A percentile compares a stretch with the other conserved stretches of the same genome.
phyloP scores from a whole-genome alignment of 495 filamentous ascomycete genomes.

The Glarea lozoyensis region DNA sequence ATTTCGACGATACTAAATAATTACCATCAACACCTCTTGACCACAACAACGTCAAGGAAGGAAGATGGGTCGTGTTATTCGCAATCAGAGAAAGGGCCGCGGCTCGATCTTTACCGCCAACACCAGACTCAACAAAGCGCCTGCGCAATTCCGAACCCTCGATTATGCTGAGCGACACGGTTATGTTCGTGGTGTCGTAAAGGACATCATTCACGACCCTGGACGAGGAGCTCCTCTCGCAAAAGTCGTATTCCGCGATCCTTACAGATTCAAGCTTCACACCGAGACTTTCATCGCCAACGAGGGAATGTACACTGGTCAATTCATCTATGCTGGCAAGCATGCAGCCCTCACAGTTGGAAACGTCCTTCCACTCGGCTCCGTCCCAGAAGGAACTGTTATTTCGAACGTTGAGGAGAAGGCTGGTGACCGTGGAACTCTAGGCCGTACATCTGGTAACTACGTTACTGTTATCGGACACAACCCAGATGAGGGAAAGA shows the following conservation, averaged over 20 bases:
- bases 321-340: conserved; percentile 99
- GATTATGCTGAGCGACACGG: conserved; percentile 95
- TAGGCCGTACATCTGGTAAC: conserved; percentile 96
- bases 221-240: conserved; percentile 97
- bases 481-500: conserved; percentile 99
- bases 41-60: conserved; percentile 5
- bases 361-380: conserved; percentile 89
- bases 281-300: conserved; percentile 99
- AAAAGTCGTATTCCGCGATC: conserved; percentile 90
- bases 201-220: conserved; percentile 98
- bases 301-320: conserved; percentile 99
- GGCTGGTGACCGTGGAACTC: conserved; percentile 87
- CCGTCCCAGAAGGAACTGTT: conserved; percentile 97
- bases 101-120: conserved; percentile 92
- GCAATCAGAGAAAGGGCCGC: conserved; percentile 97
- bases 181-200: conserved; percentile 93
- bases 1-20: no score
- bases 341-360: conserved; percentile 90
- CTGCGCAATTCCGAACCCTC: conserved; percentile 86
- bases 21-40: conserved; percentile 7
- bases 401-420: conserved; percentile 99
- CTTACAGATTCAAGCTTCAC: conserved; percentile 81
- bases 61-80: conserved; percentile 74
- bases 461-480: conserved; percentile 98
- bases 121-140: conserved; percentile 84